Evolutionary conservation across 2,329 filamentous ascomycete species (phyloP).

Genomic region (Trichoderma hamatum): DNA sequence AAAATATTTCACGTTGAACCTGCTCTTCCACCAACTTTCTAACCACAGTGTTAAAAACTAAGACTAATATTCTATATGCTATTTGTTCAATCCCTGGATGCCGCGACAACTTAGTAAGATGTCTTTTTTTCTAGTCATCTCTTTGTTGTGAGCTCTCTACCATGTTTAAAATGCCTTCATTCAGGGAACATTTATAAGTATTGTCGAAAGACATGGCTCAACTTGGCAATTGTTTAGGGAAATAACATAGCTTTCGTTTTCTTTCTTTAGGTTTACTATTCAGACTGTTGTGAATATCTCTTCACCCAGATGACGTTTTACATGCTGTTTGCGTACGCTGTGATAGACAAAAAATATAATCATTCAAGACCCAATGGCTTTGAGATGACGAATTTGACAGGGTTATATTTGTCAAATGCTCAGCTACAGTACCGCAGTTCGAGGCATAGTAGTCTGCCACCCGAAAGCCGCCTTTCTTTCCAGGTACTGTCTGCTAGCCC

Average conservation of each 20-base stretch:
- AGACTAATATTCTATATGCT: background rate
- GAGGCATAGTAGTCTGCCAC: background rate
- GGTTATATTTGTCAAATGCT: background rate
- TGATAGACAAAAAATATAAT: background rate
- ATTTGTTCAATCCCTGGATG: background rate
- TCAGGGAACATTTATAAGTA: too few species aligned
- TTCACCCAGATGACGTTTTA: background rate
- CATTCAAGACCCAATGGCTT: background rate
- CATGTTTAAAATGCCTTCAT: background rate
- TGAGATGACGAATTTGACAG: background rate
- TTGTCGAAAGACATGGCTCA: background rate
- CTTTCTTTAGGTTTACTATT: too few species aligned
- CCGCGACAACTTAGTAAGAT: background rate
- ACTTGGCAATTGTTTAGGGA: conserved; percentile 53
- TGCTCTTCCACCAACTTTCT: background rate
- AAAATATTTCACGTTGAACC: background rate
- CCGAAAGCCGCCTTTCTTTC: conserved; percentile 1
- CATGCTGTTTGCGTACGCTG: background rate
- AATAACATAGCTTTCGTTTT: too few species aligned
- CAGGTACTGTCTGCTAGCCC: background rate
- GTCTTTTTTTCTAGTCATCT: background rate
- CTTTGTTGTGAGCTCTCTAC: background rate
- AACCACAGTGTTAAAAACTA: background rate
- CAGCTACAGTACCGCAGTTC: background rate
- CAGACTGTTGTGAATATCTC: background rate